A percentile compares a stretch with the other conserved stretches of the same genome.
These are phyloP conservation scores for Melanogaster broomeanus DNA, from an alignment of 768 basidiomycete genomes.

Conservation along the genomic window DNA sequence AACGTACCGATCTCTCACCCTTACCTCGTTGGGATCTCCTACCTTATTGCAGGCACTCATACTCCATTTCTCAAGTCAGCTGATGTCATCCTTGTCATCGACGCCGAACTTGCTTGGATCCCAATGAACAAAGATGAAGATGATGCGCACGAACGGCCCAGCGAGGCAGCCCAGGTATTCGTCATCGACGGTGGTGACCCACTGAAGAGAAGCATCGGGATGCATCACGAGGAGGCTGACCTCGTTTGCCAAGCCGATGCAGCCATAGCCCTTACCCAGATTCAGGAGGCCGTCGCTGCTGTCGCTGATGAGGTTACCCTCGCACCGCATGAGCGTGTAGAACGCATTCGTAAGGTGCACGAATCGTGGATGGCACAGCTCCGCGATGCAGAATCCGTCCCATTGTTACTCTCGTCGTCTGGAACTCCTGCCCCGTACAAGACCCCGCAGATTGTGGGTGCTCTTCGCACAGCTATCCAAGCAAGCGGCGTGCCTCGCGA, in stretches of 20 bases:
- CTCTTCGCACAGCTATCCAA: constrained; percentile 45
- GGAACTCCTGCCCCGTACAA: constrained; percentile 26
- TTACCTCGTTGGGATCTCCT: constrained; percentile 54
- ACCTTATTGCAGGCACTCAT: constrained; percentile 45
- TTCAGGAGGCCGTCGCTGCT: constrained; percentile 35
- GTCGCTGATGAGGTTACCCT: constrained; percentile 8
- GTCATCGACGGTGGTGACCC: constrained; percentile 65
- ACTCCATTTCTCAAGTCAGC: constrained; percentile 50
- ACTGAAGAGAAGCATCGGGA: constrained; percentile 49
- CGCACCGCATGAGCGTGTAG: constrained; percentile 10
- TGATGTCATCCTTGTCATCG: constrained; percentile 66
- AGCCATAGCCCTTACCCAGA: constrained; percentile 49
- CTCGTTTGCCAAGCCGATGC: constrained; percentile 60
- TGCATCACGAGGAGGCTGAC: constrained; percentile 55
- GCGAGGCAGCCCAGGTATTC: constrained; percentile 49
- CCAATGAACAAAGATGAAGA: constrained; percentile 42
- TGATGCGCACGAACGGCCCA: constrained; percentile 37
- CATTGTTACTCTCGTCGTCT: constrained; percentile 17
- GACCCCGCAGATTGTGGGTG: constrained; percentile 50
- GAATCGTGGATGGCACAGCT: constrained; percentile 27
- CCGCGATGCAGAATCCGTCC: constrained; percentile 34
- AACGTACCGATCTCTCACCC: constrained; percentile 61
- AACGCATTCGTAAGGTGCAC: constrained; percentile 22
- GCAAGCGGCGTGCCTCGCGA: constrained; percentile 35
- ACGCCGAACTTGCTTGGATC: constrained; percentile 69